Evolutionary conservation across 306 rosid genomes (phyloP).

Genomic region (Vicia villosa): DNA sequence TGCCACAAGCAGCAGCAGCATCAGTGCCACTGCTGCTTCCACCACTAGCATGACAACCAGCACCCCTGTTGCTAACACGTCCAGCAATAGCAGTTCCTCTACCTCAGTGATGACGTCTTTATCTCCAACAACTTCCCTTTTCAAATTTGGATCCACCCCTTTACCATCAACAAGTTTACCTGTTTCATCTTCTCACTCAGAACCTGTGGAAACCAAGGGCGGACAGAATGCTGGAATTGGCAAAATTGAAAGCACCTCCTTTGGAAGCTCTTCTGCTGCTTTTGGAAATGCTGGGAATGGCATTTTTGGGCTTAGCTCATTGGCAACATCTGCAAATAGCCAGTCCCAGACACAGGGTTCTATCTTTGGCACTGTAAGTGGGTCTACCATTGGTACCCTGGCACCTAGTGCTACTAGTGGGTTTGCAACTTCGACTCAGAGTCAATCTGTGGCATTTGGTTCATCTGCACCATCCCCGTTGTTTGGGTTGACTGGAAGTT

Average conservation of each 20-base stretch:
- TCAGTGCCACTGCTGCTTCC: conserved; percentile 15
- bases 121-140: conserved; percentile 46
- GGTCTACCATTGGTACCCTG: conserved; percentile 41
- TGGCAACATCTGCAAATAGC: conserved; percentile 49
- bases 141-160: conserved; percentile 49
- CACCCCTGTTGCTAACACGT: conserved; percentile 35
- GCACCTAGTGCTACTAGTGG: conserved; percentile 49
- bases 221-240: conserved; percentile 49
- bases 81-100: conserved; percentile 41
- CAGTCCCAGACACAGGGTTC: conserved; percentile 57
- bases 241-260: conserved; percentile 40
- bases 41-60: conserved; percentile 32
- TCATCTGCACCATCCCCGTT: conserved; percentile 55
- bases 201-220: conserved; percentile 44
- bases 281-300: conserved; percentile 50
- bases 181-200: conserved; percentile 42
- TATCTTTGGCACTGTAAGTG: conserved; percentile 33
- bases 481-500: conserved; percentile 52
- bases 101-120: conserved; percentile 38
- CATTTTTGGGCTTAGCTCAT: conserved; percentile 57
- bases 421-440: conserved; percentile 53
- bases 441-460: conserved; percentile 51
- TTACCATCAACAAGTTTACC: conserved; percentile 42
- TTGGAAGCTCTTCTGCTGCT: conserved; percentile 42
- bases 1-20: conserved; percentile 33